Conservation (phyloP, 2,329 filamentous ascomycete species). For the Fusarium sulawesiense region DNA sequence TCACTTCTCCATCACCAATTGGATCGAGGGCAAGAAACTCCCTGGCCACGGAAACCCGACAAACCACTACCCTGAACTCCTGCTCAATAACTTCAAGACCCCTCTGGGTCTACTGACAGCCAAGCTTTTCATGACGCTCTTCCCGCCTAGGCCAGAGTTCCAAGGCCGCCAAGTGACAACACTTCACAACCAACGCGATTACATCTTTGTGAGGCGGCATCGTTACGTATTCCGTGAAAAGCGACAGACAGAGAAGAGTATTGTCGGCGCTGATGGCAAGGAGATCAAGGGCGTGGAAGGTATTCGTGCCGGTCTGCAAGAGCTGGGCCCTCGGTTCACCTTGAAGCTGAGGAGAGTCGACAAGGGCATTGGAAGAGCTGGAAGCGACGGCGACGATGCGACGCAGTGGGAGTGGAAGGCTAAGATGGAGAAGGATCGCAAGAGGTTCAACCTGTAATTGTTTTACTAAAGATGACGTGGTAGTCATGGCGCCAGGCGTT, state of each 20-base stretch:
- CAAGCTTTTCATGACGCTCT: slow-evolving; percentile 73
- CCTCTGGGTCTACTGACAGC: slow-evolving; percentile 90
- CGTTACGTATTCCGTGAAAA: slow-evolving; percentile 95
- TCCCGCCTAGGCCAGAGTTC: slow-evolving; percentile 82
- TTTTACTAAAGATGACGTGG: slow-evolving; percentile 4
- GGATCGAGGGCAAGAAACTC: slow-evolving; percentile 87
- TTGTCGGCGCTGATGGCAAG: slow-evolving; percentile 83
- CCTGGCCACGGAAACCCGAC: slow-evolving; percentile 91
- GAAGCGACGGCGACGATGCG: slow-evolving; percentile 76
- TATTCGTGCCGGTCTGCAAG: slow-evolving; percentile 88
- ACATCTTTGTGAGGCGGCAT: slow-evolving; percentile 91
- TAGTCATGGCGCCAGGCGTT: slow-evolving; percentile 25
- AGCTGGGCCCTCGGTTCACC: slow-evolving; percentile 79
- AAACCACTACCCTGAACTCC: slow-evolving; percentile 88
- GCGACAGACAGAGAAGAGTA: slow-evolving; percentile 84
- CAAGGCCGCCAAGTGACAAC: slow-evolving; percentile 91
- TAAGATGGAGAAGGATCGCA: slow-evolving; percentile 92
- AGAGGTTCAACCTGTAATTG: slow-evolving; percentile 86
- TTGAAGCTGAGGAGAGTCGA: slow-evolving; percentile 92
- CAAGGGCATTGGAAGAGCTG: slow-evolving; percentile 80
- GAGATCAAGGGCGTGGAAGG: slow-evolving; percentile 86
- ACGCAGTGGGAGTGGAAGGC: slow-evolving; percentile 98
- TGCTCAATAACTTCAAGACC: slow-evolving; percentile 94
- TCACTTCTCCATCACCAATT: slow-evolving; percentile 91
- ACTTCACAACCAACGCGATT: slow-evolving; percentile 94